Evolutionary conservation across 2,329 filamentous ascomycete genomes (phyloP), one percentile per base, ranked within the genome.

Genomic region (Endoconidiophora laricicola): DNA sequence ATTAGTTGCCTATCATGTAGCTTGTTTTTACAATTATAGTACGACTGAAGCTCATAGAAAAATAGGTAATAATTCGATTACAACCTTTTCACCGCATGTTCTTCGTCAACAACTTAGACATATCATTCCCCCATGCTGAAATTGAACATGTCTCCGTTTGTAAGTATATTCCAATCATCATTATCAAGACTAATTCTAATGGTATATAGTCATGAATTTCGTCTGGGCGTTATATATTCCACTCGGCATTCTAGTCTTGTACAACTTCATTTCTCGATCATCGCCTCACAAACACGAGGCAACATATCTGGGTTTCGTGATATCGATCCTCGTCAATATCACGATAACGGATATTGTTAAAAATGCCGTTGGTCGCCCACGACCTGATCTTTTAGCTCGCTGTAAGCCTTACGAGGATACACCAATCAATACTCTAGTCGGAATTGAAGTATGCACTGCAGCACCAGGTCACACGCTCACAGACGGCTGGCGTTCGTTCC

Each of bases 1-100:
- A 29, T 18, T 44, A 6, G 23, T 33, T 45, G 14, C 43, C 44
- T 24, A 16, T 14, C 12, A 26, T 2, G 5, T 4, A 48, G n/a
- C 9, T 14, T n/a, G 40, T 16, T 20, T 23, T 29, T 26, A 18
- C 16, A 18, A 18, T 18, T 18, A 18, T 18, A 1, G 36, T 14
- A 22, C 14, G 36, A n/a, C 9, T 40, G 18, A 5, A 23, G 12
- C 26, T 23, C 16, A 23, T 43, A 23, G 12, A 33, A 20, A 3
- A 6, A 7, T 20, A 53, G 53, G 29, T 48, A 38, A 36, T 78
- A 63, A 68, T 83, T 58, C 71, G 83, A 56, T 73, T 85, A 58
- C 79, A 81, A 54, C 91, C 91, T 0, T 96, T 96, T 62, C 87
- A 96, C 63, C 86, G 86, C 66, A 83, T 95, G 78, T 96, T 98